Evolutionary conservation across 805 yeast genomes (phyloP), one percentile per base, ranked within the genome.

Genomic region (Schizosaccharomyces lindneri): DNA sequence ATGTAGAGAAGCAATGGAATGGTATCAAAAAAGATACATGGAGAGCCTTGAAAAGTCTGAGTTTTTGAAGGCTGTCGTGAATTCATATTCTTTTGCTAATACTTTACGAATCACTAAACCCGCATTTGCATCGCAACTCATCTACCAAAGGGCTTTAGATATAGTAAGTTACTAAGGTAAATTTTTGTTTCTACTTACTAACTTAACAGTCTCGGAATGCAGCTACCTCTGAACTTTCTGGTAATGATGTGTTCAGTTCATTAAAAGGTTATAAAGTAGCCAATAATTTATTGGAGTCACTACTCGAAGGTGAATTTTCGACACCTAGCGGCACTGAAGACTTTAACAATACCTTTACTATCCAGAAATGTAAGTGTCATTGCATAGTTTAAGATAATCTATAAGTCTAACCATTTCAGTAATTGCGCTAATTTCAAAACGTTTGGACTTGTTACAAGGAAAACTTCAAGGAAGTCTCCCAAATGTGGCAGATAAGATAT

Each of bases 271-370:
- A 90, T 70, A 86, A 94, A 3, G 87, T 95, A 0, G 83, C 96
- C 0, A 80, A 90, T 61, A 90, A 97, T 97, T 87, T 90, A 96
- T 74, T 90, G 68, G 94, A 87, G 69, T 87, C 95, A 0, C 74
- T 90, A 32, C 71, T 88, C 62, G 69, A 67, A 31, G 48, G 41
- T 43, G 66, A 65, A 39, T 61, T 59, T 19, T 32, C 60, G 41
- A 29, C 48, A 36, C 36, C 36, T 24, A 29, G 6, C 36, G 36
- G 57, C 27, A 29, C 57, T 51, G 32, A 51, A 5, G 57, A 51
- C 11, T 51, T 29, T 13, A 51, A 51, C 27, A 29, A 51, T 24
- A 17, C 57, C 6, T 17, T 29, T 17, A 51, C 57, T 29, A 51
- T 51, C 17, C 21, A 46, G 51, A 46, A 46, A 24, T 13, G 51